These are phyloP conservation scores for Phytophthora gonapodyides DNA, from an alignment of 352 stramenopile species.

Conservation along the genomic window DNA sequence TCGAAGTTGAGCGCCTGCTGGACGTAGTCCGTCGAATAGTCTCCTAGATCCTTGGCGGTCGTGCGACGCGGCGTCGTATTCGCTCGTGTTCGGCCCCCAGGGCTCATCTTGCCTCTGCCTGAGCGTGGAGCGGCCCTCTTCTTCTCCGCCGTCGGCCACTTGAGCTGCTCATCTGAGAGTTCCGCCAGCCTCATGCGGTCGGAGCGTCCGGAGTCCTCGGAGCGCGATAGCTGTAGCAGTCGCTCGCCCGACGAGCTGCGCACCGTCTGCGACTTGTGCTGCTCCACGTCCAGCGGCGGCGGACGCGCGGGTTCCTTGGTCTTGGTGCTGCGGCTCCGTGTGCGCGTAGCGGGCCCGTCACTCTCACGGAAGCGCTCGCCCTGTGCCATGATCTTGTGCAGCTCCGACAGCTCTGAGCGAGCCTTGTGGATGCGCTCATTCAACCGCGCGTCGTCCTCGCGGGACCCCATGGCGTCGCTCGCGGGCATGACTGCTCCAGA, in stretches of 20 bases:
- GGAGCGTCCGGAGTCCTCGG: slow-evolving; percentile 46
- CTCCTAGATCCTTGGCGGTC: slow-evolving; percentile 62
- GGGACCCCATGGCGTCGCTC: slow-evolving; percentile 33
- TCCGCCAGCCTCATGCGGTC: slow-evolving; percentile 82
- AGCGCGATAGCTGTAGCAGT: slow-evolving; percentile 53
- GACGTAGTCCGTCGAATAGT: slow-evolving; percentile 75
- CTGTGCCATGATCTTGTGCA: slow-evolving; percentile 54
- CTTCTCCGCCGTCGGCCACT: slow-evolving; percentile 40
- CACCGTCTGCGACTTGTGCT: slow-evolving; percentile 41
- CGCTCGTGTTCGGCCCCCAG: slow-evolving; percentile 23
- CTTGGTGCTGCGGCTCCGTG: slow-evolving; percentile 30
- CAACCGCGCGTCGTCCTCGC: slow-evolving; percentile 51
- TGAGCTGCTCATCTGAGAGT: slow-evolving; percentile 70
- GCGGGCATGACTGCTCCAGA: slow-evolving; percentile 22
- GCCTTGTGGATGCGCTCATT: slow-evolving; percentile 64
- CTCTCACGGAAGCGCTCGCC: slow-evolving; percentile 31
- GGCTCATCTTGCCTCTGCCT: slow-evolving; percentile 33
- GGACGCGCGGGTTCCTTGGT: slow-evolving; percentile 7
- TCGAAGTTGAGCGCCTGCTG: slow-evolving; percentile 79
- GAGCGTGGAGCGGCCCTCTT: slow-evolving; percentile 11
- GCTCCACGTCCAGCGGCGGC: slow-evolving; percentile 24
- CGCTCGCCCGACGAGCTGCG: slow-evolving; percentile 46
- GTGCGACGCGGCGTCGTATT: slow-evolving; percentile 47
- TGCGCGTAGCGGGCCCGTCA: slow-evolving; percentile 34
- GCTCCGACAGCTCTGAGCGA: slow-evolving; percentile 52